Base-by-base conservation (phyloP, 2,329 filamentous ascomycete species). In the Colletotrichum echinochloae region DNA sequence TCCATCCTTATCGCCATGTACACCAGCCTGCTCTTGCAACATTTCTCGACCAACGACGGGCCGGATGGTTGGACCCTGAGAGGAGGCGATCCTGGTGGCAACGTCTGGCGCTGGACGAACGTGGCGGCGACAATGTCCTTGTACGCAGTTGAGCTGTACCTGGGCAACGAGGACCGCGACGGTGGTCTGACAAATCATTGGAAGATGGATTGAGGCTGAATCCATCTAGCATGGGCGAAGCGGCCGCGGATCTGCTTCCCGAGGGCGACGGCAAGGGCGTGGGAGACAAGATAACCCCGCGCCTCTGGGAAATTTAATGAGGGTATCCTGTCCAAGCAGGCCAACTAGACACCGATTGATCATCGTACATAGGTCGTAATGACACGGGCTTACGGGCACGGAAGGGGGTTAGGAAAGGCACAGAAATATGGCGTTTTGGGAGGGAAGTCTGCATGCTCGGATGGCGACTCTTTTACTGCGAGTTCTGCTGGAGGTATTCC, bases 1-100 rank as follows among this genome's bases (percentile, higher is more conserved):
- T 97, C 93, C 30, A 97, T 98, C 66, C 86, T 99, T 65, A 95
- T 99, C 72, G 93, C 96, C 5, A 95, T 98, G 37, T 99, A 99
- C 81, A 99, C 96, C 2, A 98, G 95, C 81, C 83, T 99, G 60
- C 83, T 99, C 41, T 91, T 98, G 84, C 96, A 98, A 80, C 96
- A 99, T 80, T 98, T 99, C 78, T 93, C 94, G 6, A 91, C 92
- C 14, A 92, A 86, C 62, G 89, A 92, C 72, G 90, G 89, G 2
- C 88, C 88, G 2, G 89, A 88, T 64, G 89, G 95, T 85, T 98
- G 95, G 94, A 95, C 91, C 2, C 90, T 93, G 61, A 91, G 95
- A 76, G 93, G 94, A 20, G 94, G 92, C 7, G 93, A 94, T 75
- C 85, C 90, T 5, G 94, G 94, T 16, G 94, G 94, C 23, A 97